Evolutionary conservation across 2,329 filamentous ascomycete genomes (phyloP).

Genomic region (Sporothrix inflata): DNA sequence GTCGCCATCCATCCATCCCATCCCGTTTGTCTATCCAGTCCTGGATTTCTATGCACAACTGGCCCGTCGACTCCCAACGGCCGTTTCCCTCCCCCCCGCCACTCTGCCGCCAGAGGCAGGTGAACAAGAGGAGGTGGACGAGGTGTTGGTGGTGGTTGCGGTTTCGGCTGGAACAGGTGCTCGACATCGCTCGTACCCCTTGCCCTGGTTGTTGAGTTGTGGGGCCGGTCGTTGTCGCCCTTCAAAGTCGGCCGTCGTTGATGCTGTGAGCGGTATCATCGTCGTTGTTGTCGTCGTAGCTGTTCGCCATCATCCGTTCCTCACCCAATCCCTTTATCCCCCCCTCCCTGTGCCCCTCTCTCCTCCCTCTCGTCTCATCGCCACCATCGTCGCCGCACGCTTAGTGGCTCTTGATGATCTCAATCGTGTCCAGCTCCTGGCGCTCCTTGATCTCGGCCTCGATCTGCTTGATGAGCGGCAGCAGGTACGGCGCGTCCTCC

Average conservation of each 20-base stretch:
- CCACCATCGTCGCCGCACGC: neutral
- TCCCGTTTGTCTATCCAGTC: conserved; percentile 7
- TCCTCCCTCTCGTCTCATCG: neutral
- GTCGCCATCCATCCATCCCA: neutral
- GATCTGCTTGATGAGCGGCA: conserved; percentile 56
- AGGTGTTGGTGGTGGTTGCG: neutral
- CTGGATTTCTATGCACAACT: conserved; percentile 4
- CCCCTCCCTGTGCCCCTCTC: neutral
- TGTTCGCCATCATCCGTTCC: neutral
- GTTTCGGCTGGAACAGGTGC: neutral
- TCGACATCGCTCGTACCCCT: neutral
- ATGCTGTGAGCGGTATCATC: neutral
- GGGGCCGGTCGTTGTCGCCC: neutral
- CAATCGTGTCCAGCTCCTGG: conserved; percentile 55
- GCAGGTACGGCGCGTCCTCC: conserved; percentile 60
- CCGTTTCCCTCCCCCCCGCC: neutral
- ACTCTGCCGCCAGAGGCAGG: neutral
- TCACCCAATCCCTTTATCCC: neutral
- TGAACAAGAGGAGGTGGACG: neutral
- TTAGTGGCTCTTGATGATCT: conserved; percentile 55
- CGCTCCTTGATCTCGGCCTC: conserved; percentile 54
- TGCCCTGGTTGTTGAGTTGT: neutral
- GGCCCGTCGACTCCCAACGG: neutral
- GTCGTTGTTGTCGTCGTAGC: neutral
- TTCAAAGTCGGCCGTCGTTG: neutral